Conservation (phyloP, 2,329 filamentous ascomycete species). For the Aureobasidium sp. region DNA sequence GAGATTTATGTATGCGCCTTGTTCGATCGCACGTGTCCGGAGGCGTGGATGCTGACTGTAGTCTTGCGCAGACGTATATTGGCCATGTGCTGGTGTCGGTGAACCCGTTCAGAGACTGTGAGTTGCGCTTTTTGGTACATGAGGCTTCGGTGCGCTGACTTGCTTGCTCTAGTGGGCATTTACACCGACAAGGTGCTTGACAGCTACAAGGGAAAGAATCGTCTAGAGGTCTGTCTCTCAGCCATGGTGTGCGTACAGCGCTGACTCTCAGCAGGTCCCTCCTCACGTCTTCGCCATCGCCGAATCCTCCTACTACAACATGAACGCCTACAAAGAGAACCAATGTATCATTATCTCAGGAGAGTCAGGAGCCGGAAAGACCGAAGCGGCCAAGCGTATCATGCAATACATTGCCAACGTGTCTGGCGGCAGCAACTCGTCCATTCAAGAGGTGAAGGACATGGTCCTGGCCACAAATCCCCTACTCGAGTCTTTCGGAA, state of each 20-base stretch:
- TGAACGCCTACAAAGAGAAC: conserved; percentile 99
- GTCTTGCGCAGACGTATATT: conserved; percentile 68
- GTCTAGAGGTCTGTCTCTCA: conserved; percentile 56
- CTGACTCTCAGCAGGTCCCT: conserved; percentile 26
- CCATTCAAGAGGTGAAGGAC: conserved; percentile 95
- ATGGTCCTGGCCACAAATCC: conserved; percentile 99
- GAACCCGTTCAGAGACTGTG: conserved; percentile 82
- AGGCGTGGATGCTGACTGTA: not conserved
- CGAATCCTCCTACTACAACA: conserved; percentile 96
- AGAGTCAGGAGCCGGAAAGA: conserved; percentile 97
- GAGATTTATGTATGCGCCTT: conserved; percentile 66
- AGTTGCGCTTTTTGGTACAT: not conserved
- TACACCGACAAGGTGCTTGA: conserved; percentile 93
- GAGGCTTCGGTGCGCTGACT: not conserved
- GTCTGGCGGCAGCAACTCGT: conserved; percentile 74
- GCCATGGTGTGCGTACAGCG: not conserved
- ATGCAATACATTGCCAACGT: conserved; percentile 99
- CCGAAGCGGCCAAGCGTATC: conserved; percentile 93
- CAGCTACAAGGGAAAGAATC: conserved; percentile 94
- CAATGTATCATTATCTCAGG: conserved; percentile 99
- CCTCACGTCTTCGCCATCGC: conserved; percentile 97
- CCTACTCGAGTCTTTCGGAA: conserved; percentile 92
- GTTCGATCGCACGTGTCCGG: not conserved
- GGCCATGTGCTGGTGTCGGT: conserved; percentile 98
- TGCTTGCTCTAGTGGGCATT: conserved; percentile 57